Percentiles rank a stretch among this genome's conserved stretches.
Evolutionary conservation across 1,284 basidiomycete genomes (phyloP).

Genomic region (Naganishia cerealis): DNA sequence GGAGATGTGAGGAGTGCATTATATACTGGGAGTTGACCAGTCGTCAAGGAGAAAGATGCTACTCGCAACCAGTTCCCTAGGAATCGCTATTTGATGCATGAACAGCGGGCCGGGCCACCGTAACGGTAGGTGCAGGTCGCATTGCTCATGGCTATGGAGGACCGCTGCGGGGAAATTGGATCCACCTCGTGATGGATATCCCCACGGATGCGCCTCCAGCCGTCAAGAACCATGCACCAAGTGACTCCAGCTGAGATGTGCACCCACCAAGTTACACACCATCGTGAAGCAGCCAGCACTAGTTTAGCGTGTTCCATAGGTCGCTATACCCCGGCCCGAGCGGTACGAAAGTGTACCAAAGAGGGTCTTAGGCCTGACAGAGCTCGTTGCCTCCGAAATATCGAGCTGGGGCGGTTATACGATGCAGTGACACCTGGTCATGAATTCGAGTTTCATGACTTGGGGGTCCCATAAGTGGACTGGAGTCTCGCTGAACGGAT

Average conservation of each 20-base stretch:
- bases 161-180: too few species aligned
- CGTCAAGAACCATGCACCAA: not conserved
- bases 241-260: not conserved
- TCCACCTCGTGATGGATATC: too few species aligned
- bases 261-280: not conserved
- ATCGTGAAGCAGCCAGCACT: not conserved
- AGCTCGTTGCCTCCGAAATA: not conserved
- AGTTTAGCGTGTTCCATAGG: not conserved
- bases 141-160: too few species aligned
- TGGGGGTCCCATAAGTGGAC: too few species aligned
- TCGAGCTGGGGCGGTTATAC: not conserved
- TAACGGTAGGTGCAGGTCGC: not conserved
- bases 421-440: too few species aligned
- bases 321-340: conserved; percentile 5
- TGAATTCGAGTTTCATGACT: too few species aligned
- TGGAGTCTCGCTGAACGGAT: too few species aligned
- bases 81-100: not conserved
- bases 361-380: not conserved
- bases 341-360: not conserved
- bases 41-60: too few species aligned
- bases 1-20: not conserved
- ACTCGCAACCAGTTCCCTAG: not conserved
- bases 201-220: not conserved
- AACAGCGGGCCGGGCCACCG: not conserved
- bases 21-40: not conserved